A percentile compares a stretch with the other conserved stretches of the same genome.
These are phyloP conservation scores for Graphilbum sp. DNA, from an alignment of 2,329 filamentous ascomycete species.

Conservation along the genomic window DNA sequence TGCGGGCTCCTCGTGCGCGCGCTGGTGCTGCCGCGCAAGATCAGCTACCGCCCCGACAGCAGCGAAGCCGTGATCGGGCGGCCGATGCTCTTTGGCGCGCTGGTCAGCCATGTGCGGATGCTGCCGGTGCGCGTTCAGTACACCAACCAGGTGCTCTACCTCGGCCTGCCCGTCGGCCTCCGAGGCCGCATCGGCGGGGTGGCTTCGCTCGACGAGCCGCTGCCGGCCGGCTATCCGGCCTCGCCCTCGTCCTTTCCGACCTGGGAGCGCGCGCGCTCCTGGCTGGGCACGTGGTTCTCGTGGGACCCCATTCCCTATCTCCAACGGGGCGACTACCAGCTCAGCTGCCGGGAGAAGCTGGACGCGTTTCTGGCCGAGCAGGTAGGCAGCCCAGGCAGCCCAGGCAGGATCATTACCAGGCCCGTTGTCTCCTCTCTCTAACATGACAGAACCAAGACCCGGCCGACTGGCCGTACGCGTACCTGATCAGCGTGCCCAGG, in stretches of 20 bases:
- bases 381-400: neutral
- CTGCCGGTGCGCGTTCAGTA: neutral
- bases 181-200: neutral
- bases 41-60: neutral
- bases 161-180: neutral
- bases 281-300: neutral
- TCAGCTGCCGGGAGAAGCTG: neutral
- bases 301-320: neutral
- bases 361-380: neutral
- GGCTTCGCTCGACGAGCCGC: neutral
- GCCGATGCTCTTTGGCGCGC: neutral
- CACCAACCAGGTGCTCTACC: neutral
- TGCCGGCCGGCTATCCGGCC: neutral
- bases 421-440: too few species aligned
- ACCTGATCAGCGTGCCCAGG: neutral
- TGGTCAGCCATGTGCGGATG: neutral
- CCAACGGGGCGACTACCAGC: neutral
- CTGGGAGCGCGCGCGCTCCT: neutral
- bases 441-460: neutral
- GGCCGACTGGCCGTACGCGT: neutral
- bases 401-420: neutral
- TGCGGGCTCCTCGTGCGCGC: neutral
- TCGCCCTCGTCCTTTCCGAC: neutral
- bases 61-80: neutral
- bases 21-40: neutral